Conservation (phyloP, 2,329 filamentous ascomycete species). For the Fusarium algeriense region DNA sequence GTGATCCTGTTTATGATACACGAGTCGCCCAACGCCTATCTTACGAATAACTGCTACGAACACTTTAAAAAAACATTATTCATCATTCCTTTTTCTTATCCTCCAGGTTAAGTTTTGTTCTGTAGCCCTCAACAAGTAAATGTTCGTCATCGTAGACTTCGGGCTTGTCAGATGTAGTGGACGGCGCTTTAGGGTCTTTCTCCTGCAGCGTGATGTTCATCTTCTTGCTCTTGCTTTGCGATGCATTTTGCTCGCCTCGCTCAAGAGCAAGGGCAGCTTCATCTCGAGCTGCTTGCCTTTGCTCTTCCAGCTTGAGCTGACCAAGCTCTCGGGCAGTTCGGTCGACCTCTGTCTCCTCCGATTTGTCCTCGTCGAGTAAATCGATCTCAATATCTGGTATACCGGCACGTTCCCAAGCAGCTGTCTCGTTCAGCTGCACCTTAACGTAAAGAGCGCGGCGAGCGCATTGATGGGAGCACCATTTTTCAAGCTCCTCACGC, state of each 20-base stretch:
- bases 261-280: constrained; percentile 63
- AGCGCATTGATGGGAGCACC: constrained; percentile 86
- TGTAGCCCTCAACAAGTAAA: constrained; percentile 65
- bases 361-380: constrained; percentile 74
- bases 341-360: constrained; percentile 58
- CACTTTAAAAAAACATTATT: background rate
- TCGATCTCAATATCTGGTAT: constrained; percentile 69
- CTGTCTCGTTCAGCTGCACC: constrained; percentile 86
- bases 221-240: constrained; percentile 52
- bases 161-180: constrained; percentile 38
- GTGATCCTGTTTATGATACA: constrained; percentile 22
- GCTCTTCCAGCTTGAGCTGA: constrained; percentile 59
- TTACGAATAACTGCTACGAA: constrained; percentile 5
- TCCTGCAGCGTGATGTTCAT: constrained; percentile 65
- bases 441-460: constrained; percentile 85
- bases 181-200: constrained; percentile 55
- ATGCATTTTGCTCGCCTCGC: constrained; percentile 51
- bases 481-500: constrained; percentile 80
- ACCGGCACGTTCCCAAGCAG: constrained; percentile 83
- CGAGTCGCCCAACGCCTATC: constrained; percentile 33
- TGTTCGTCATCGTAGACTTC: constrained; percentile 55
- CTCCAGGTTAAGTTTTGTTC: constrained; percentile 50
- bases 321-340: constrained; percentile 54
- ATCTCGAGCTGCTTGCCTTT: constrained; percentile 56
- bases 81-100: constrained; percentile 17